Percentiles rank a stretch among this genome's conserved stretches.
Conservation (phyloP, 1,139 yeast species). For the Blastobotrys capitulatus region DNA sequence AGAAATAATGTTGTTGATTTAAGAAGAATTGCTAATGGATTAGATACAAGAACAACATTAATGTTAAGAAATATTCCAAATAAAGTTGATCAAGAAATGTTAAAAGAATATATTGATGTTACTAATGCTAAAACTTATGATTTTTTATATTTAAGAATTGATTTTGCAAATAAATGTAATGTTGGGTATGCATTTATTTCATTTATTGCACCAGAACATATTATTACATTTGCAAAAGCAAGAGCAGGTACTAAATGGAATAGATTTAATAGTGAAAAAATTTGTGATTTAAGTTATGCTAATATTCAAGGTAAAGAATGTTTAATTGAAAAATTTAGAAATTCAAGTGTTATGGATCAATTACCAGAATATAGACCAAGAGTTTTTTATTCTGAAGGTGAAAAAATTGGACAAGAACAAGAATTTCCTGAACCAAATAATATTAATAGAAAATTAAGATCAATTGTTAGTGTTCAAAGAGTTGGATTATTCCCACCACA, state of each 20-base stretch:
- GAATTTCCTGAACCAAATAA: constrained; percentile 37
- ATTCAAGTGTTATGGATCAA: constrained; percentile 46
- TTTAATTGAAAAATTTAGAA: constrained; percentile 43
- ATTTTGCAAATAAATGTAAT: constrained; percentile 46
- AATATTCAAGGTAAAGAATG: constrained; percentile 44
- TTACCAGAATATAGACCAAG: constrained; percentile 41
- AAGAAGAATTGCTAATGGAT: constrained; percentile 35
- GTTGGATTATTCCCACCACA: constrained; percentile 26
- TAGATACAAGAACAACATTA: constrained; percentile 42
- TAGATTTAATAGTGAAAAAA: constrained; percentile 43
- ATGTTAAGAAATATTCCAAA: constrained; percentile 51
- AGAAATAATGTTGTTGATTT: constrained; percentile 35
- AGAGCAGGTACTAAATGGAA: constrained; percentile 46
- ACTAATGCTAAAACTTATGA: constrained; percentile 48
- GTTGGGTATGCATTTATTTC: constrained; percentile 51
- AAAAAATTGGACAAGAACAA: constrained; percentile 35
- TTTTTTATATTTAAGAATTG: constrained; percentile 49
- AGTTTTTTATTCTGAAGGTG: constrained; percentile 39
- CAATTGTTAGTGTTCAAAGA: constrained; percentile 32
- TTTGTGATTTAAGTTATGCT: constrained; percentile 47
- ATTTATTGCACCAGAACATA: constrained; percentile 40
- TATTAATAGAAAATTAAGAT: constrained; percentile 33
- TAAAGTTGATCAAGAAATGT: constrained; percentile 41
- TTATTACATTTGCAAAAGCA: constrained; percentile 41
- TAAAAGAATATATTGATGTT: constrained; percentile 42